These are phyloP conservation scores for Chlorella sp. DNA, from an alignment of 139 green algal genomes.

Conservation along the genomic window DNA sequence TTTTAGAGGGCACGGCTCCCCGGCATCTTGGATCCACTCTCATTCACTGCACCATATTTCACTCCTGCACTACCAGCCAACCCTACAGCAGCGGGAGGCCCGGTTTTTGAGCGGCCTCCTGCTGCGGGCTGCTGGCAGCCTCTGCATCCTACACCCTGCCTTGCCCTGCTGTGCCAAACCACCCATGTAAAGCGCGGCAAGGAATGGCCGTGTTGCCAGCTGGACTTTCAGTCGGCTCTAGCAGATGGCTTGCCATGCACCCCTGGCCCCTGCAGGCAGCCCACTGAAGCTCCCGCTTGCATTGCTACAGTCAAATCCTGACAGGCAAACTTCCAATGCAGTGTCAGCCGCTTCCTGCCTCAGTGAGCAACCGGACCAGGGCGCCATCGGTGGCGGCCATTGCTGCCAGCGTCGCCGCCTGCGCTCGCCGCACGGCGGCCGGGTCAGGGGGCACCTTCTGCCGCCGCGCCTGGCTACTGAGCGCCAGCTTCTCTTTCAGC, in stretches of 20 bases:
- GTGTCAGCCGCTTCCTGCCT: too few species aligned
- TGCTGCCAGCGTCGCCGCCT: neutral
- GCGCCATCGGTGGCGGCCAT: slow-evolving; percentile 16
- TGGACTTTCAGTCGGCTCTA: too few species aligned
- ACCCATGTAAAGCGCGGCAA: too few species aligned
- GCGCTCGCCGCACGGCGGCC: neutral
- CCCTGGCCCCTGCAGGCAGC: too few species aligned
- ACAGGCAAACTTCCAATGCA: too few species aligned
- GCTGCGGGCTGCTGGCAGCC: neutral
- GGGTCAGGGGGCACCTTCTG: neutral
- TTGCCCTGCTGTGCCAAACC: neutral
- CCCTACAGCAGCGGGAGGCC: neutral
- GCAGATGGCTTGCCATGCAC: too few species aligned
- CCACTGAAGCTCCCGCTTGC: too few species aligned
- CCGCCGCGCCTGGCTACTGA: neutral
- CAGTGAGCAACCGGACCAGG: neutral
- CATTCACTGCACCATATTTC: neutral
- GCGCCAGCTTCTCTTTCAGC: slow-evolving; percentile 24
- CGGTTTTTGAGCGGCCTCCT: slow-evolving; percentile 15
- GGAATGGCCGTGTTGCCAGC: too few species aligned
- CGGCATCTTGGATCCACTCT: neutral
- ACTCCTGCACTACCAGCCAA: neutral
- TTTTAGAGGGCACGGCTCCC: too few species aligned
- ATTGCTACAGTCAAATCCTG: too few species aligned
- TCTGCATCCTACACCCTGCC: too few species aligned